phyloP scores from a whole-genome alignment of 768 basidiomycete species.

The Psilocybe cubensis region DNA sequence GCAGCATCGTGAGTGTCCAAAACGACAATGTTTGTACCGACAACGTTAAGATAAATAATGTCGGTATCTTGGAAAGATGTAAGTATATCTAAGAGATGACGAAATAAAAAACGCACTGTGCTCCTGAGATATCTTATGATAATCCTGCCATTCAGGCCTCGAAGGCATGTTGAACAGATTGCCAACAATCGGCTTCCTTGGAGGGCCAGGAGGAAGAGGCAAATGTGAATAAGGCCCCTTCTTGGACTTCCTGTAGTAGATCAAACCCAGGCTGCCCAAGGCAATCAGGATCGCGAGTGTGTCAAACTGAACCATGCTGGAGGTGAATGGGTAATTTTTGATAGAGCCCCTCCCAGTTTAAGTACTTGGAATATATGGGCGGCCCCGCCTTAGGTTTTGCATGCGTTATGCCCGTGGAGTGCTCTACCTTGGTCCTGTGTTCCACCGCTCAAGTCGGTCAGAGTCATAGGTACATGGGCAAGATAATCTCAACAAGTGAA shows the following conservation, averaged over 20 bases:
- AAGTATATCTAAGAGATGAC: background rate
- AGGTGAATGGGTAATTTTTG: background rate
- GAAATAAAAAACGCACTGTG: slow-evolving; percentile 26
- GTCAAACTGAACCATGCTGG: background rate
- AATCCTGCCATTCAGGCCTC: slow-evolving; percentile 34
- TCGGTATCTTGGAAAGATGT: slow-evolving; percentile 23
- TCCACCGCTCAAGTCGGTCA: background rate
- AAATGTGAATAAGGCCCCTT: background rate
- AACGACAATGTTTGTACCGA: slow-evolving; percentile 27
- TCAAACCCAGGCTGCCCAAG: background rate
- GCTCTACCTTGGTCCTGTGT: background rate
- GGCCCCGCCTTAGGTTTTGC: background rate
- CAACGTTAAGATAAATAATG: slow-evolving; percentile 29
- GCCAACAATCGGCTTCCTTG: slow-evolving; percentile 38
- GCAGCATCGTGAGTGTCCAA: slow-evolving; percentile 41
- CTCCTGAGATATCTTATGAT: slow-evolving; percentile 37
- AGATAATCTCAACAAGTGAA: background rate
- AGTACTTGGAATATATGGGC: background rate
- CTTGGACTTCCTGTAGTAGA: background rate
- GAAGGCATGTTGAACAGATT: slow-evolving; percentile 35
- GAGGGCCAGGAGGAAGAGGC: slow-evolving; percentile 41
- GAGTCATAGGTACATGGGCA: background rate
- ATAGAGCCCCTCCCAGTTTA: background rate
- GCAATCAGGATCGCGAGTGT: background rate
- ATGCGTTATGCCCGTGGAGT: background rate